Evolutionary conservation across 2,329 filamentous ascomycete genomes (phyloP), one percentile per base, ranked within the genome.

Genomic region (Aureobasidium sp.): DNA sequence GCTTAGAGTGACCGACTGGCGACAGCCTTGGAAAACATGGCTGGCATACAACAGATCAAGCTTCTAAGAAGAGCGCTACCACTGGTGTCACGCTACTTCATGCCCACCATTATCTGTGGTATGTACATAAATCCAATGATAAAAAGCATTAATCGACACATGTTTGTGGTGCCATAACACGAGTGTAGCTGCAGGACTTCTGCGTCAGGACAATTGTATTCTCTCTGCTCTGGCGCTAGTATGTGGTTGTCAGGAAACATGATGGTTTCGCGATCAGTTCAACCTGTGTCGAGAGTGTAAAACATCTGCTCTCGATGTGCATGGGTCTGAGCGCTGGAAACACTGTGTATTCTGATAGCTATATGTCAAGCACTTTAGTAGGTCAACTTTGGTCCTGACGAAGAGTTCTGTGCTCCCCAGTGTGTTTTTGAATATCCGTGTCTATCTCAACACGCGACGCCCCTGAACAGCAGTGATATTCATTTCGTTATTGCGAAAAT

Each of bases 11-110:
- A 80, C 82, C 47, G 85, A 88, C 66, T 97, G 94, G 94, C 92
- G 85, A 71, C 74, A 97, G 64, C 91, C 94, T 0, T 96, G 90
- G 86, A 89, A 84, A 64, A 82, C 85, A 32, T 89, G 86, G 67
- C 82, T 81, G 80, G 83, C 82, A 3, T 86, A 81, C 68, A 80
- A 75, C 62, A 76, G 80, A 52, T 78, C 80, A 67, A 79, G 73
- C 62, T 71, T 88, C 64, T 84, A 64, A 68, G 47, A 7, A 4
- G n/a, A 34, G 20, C 5, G 5, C n/a, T 44, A 42, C 13, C 17
- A 10, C 15, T 29, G 23, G 6, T 48, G 8, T 23, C 29, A 20
- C 4, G 20, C 50, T 37, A 5, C 10, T 13, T 15, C n/a, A 20
- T 20, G n/a, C 17, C 9, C 48, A 10, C 9, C 36, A 29, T 5